Percentiles rank a stretch among this genome's conserved stretches.
Evolutionary conservation across 306 rosid genomes (phyloP).

Genomic region (Prunus salicina): DNA sequence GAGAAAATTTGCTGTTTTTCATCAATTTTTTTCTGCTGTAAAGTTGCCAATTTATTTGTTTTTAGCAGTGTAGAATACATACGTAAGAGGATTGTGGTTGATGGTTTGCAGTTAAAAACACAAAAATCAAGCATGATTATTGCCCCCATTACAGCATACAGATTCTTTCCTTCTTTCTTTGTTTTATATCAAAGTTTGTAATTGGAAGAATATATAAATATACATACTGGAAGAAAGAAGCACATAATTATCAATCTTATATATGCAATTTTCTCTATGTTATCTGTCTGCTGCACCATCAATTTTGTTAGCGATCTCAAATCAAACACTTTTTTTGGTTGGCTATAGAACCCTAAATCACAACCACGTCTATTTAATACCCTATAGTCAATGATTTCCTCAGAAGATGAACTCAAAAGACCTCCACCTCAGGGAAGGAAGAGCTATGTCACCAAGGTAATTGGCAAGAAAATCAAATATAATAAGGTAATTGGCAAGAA

Average conservation of each 20-base stretch:
- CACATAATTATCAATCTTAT: background rate
- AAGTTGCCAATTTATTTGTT: conserved; percentile 11
- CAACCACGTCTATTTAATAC: no score
- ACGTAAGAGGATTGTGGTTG: background rate
- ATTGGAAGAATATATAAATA: background rate
- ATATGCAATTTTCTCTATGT: no score
- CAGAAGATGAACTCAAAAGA: background rate
- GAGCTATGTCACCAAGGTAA: background rate
- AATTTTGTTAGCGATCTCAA: background rate
- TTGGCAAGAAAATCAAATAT: background rate
- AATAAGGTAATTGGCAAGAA: no score
- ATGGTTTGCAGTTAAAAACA: conserved; percentile 8
- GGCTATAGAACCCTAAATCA: no score
- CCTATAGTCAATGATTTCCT: no score
- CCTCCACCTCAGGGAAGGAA: background rate
- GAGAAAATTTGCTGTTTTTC: background rate
- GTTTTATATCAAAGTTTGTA: conserved; percentile 2
- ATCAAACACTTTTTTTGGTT: background rate
- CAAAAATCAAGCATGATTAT: background rate
- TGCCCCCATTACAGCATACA: background rate
- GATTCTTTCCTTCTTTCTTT: conserved; percentile 1
- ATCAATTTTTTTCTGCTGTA: background rate
- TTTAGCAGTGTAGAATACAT: conserved; percentile 1
- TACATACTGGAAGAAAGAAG: background rate
- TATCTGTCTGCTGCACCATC: background rate